Evolutionary conservation across 257 asterid species (phyloP), one percentile per base, ranked within the genome.

Genomic region (Cinchona pubescens): DNA sequence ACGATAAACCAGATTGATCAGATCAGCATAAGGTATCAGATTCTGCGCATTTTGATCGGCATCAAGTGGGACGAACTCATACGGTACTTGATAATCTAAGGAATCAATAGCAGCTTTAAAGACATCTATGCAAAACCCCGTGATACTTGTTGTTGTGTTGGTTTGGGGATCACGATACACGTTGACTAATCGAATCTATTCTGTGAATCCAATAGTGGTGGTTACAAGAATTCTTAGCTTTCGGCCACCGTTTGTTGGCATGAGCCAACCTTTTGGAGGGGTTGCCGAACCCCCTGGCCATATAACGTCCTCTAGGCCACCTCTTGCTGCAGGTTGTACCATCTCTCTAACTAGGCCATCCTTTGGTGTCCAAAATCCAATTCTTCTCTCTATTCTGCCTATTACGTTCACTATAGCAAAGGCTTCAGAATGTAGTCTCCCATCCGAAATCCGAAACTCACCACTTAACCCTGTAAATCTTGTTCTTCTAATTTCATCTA

Each of bases 281-380:
- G 56, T 80, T 59, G 53, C 0, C 7, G 81, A 42, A 34, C 71
- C 62, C 69, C 78, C 81, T 10, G 81, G 78, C 77, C 74, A 72
- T 8, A 43, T 8, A 30, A 78, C 25, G 56, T 15, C 56, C 23
- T 49, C 23, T n/a, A 49, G 56, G n/a, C n/a, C n/a, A 49, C 56
- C 56, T 49, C 23, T 49, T 49, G 14, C n/a, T 15, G 56, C 3
- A 49, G 63, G 40, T 13, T 45, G 37, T n/a, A n/a, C n/a, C 5
- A 73, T 51, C 35, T 75, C 85, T 29, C 67, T 77, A 10, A 80
- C 72, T 21, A 85, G 16, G 59, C 84, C 89, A 73, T 67, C 1
- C 13, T 60, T 61, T 29, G 79, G 60, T 37, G 73, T 85, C 91
- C 90, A 87, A 73, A 70, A 82, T 55, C 90, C 90, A 25, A 83